Conservation (phyloP, 164 flowering plant species). For the Liquidambar formosana region DNA sequence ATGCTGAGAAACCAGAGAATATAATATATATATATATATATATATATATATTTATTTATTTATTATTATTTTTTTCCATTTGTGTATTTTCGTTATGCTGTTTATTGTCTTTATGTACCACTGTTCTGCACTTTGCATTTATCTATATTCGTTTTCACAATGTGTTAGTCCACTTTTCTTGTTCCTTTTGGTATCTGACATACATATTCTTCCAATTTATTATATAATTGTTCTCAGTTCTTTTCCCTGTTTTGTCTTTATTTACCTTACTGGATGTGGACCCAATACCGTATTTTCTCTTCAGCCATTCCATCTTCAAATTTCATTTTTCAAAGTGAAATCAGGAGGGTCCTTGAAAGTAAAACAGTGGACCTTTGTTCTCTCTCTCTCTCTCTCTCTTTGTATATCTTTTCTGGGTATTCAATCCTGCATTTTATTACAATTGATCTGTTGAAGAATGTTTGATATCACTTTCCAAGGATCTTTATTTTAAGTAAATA, state of each 20-base stretch:
- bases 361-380: neutral
- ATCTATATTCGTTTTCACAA: no score
- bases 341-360: neutral
- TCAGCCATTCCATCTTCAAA: neutral
- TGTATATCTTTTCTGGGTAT: neutral
- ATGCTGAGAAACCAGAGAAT: no score
- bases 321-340: neutral
- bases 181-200: neutral
- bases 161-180: neutral
- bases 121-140: neutral
- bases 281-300: slow-evolving; percentile 1
- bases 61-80: no score
- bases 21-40: no score
- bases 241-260: neutral
- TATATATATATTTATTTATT: no score
- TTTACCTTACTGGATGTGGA: slow-evolving; percentile 8
- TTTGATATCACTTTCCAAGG: neutral
- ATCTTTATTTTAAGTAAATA: no score
- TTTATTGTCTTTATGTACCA: neutral
- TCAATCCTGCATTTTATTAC: neutral
- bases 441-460: neutral
- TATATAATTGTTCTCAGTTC: neutral
- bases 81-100: no score
- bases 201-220: no score
- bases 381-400: neutral